These are phyloP conservation scores for Paspalum vaginatum DNA, from an alignment of 176 grass and related monocot species.

Conservation along the genomic window DNA sequence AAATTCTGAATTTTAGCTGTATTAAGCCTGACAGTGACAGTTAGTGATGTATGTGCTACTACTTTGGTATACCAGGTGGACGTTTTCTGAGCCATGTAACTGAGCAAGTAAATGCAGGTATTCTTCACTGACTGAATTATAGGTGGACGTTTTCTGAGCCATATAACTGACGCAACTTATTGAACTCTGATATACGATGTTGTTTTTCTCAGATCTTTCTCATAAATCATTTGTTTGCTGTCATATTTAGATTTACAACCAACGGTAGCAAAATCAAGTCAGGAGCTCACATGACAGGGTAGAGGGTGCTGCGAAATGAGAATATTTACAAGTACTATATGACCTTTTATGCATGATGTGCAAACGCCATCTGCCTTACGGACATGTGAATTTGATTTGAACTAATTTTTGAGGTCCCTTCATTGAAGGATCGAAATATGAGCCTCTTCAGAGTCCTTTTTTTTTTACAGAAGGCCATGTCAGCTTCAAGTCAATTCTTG, in stretches of 20 bases:
- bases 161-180: background rate
- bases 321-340: background rate
- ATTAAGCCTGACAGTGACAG: background rate
- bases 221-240: background rate
- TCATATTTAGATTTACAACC: background rate
- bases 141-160: no score
- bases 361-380: background rate
- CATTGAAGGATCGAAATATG: background rate
- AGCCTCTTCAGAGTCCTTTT: background rate
- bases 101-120: background rate
- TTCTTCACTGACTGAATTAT: background rate
- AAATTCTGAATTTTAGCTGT: background rate
- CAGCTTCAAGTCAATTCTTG: background rate
- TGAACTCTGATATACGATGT: background rate
- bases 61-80: background rate
- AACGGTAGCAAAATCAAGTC: background rate
- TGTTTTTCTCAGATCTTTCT: background rate
- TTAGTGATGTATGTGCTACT: background rate
- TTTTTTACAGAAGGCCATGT: background rate
- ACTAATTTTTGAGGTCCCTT: background rate
- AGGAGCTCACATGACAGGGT: background rate
- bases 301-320: background rate
- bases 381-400: background rate
- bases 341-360: background rate
- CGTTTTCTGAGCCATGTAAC: conserved; percentile 8